A percentile compares a stretch with the other conserved stretches of the same genome.
Evolutionary conservation across 176 grass and related monocot genomes (phyloP).

Genomic region (Miscanthus lutarioriparius): DNA sequence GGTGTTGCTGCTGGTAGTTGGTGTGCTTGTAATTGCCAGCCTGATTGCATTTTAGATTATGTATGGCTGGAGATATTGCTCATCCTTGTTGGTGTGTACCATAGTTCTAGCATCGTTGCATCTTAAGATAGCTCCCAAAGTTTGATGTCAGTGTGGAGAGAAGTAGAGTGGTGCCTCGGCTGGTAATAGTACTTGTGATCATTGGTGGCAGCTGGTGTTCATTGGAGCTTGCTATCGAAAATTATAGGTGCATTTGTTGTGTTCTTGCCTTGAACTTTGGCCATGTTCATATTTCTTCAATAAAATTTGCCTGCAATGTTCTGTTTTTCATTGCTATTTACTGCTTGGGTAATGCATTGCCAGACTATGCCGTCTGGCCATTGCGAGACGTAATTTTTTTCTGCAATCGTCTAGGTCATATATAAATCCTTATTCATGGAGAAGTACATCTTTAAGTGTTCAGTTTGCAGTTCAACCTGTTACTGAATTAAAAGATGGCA

Average conservation of each 20-base stretch:
- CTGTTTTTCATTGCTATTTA: neutral
- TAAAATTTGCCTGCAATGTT: neutral
- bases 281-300: neutral
- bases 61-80: constrained; percentile 27
- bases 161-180: constrained; percentile 17
- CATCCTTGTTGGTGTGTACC: constrained; percentile 37
- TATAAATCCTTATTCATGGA: neutral
- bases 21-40: constrained; percentile 66
- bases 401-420: neutral
- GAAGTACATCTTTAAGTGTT: neutral
- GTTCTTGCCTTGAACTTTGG: constrained; percentile 10
- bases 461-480: neutral
- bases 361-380: neutral
- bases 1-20: constrained; percentile 56
- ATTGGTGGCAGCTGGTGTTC: constrained; percentile 9
- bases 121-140: constrained; percentile 56
- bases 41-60: constrained; percentile 68
- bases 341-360: neutral
- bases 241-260: neutral
- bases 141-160: constrained; percentile 35
- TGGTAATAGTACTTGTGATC: constrained; percentile 8
- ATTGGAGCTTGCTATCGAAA: neutral
- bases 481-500: neutral
- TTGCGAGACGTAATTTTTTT: neutral
- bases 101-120: constrained; percentile 36